Evolutionary conservation across 495 filamentous ascomycete genomes (phyloP).

Genomic region (Aspergillus affinis): DNA sequence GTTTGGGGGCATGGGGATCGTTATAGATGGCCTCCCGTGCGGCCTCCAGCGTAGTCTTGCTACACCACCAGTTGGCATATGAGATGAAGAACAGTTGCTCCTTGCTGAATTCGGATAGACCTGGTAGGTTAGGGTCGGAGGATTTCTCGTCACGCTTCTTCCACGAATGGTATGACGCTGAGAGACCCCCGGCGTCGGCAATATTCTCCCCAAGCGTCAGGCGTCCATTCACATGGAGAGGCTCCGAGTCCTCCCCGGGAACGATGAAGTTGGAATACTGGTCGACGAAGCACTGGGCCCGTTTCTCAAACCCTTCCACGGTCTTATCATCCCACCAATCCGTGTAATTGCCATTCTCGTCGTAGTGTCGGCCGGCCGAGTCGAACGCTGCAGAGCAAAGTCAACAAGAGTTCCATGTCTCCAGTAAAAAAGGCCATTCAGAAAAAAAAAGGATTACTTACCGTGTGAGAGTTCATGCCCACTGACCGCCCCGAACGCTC

Average conservation of each 20-base stretch:
- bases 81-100: slow-evolving; percentile 74
- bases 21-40: slow-evolving; percentile 56
- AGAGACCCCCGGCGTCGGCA: slow-evolving; percentile 70
- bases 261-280: slow-evolving; percentile 68
- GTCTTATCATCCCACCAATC: slow-evolving; percentile 73
- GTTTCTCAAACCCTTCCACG: slow-evolving; percentile 59
- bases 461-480: slow-evolving; percentile 74
- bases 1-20: slow-evolving; percentile 64
- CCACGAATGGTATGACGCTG: slow-evolving; percentile 67
- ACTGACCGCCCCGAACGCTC: slow-evolving; percentile 67
- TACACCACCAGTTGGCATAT: slow-evolving; percentile 69
- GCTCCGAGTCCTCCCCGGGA: slow-evolving; percentile 49
- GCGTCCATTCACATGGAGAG: slow-evolving; percentile 65
- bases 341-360: slow-evolving; percentile 63
- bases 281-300: slow-evolving; percentile 68
- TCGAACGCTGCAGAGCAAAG: slow-evolving; percentile 58
- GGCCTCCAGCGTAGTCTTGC: slow-evolving; percentile 57
- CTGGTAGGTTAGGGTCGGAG: slow-evolving; percentile 61
- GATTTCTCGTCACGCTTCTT: slow-evolving; percentile 51
- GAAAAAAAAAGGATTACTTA: slow-evolving; percentile 23
- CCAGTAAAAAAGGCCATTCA: neutral
- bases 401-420: slow-evolving; percentile 5
- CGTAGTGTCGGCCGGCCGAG: slow-evolving; percentile 64
- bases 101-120: slow-evolving; percentile 62
- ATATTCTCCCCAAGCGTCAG: slow-evolving; percentile 75